phyloP scores from a whole-genome alignment of 2,329 filamentous ascomycete species.

The Paecilomyces niveus region DNA sequence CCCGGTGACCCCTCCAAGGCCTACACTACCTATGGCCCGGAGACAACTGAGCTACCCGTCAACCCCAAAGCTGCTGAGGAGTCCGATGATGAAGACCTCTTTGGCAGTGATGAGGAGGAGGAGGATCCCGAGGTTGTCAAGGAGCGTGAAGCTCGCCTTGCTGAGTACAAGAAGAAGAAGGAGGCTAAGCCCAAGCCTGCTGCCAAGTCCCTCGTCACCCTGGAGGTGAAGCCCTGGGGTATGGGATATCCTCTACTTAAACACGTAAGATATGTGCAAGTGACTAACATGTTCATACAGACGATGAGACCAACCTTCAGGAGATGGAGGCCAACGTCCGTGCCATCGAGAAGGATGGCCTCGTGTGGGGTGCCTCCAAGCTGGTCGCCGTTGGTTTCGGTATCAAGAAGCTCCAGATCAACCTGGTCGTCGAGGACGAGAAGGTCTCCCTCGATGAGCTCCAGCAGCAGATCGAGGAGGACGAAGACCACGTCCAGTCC shows the following conservation, averaged over 20 bases:
- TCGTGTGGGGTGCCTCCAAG: conserved; percentile 91
- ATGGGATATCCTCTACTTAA: conserved; percentile 36
- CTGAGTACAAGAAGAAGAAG: conserved; percentile 96
- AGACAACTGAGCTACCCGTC: conserved; percentile 65
- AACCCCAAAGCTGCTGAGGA: conserved; percentile 77
- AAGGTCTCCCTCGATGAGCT: conserved; percentile 86
- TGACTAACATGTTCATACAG: conserved; percentile 31
- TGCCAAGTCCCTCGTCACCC: conserved; percentile 91
- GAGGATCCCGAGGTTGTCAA: conserved; percentile 81
- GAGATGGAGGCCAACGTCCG: conserved; percentile 75
- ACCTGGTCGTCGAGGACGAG: conserved; percentile 93
- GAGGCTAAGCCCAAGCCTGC: conserved; percentile 81
- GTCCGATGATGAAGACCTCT: conserved; percentile 85
- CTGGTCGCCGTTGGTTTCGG: conserved; percentile 88
- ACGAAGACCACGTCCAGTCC: conserved; percentile 96
- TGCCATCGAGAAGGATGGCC: conserved; percentile 81
- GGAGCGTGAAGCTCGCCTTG: conserved; percentile 81
- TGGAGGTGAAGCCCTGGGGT: conserved; percentile 99
- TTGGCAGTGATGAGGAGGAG: conserved; percentile 89
- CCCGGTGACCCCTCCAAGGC: conserved; percentile 85
- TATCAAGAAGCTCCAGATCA: conserved; percentile 99
- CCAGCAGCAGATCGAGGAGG: conserved; percentile 73
- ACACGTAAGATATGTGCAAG: conserved; percentile 4
- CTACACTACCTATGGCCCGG: conserved; percentile 86
- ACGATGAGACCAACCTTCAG: conserved; percentile 90